Conservation (phyloP, 306 rosid genomes). For the Rosa rugosa region DNA sequence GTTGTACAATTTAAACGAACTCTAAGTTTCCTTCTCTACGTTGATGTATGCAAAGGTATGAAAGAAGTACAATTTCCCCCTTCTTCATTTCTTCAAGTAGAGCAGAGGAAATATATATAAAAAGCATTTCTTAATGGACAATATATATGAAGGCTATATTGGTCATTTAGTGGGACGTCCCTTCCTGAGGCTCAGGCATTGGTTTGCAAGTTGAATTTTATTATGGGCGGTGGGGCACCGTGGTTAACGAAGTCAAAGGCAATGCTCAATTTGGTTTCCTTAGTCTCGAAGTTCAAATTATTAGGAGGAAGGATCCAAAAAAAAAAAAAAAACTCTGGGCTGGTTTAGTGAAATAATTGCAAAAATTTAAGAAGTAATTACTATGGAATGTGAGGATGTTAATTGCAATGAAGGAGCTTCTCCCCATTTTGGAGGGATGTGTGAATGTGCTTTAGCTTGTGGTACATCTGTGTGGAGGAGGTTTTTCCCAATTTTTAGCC, state of each 20-base stretch:
- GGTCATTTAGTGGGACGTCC: not conserved
- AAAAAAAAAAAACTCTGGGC: not conserved
- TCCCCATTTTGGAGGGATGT: not conserved
- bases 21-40: not conserved
- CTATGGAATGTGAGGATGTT: not conserved
- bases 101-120: no score
- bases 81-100: not conserved
- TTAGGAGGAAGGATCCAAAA: not conserved
- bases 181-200: not conserved
- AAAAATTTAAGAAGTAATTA: not conserved
- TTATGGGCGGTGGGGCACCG: not conserved
- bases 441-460: not conserved
- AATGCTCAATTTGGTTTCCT: not conserved
- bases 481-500: constrained; percentile 1
- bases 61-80: not conserved
- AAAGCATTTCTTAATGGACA: not conserved
- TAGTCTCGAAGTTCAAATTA: not conserved
- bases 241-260: not conserved
- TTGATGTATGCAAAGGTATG: not conserved
- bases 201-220: constrained; percentile 7
- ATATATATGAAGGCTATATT: not conserved
- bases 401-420: not conserved
- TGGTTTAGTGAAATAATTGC: not conserved
- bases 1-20: not conserved
- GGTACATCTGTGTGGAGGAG: constrained; percentile 28